Evolutionary conservation across 192 early-diverging fungal genomes (phyloP), one percentile per base, ranked within the genome.

Genomic region (Coemansia aciculifera): DNA sequence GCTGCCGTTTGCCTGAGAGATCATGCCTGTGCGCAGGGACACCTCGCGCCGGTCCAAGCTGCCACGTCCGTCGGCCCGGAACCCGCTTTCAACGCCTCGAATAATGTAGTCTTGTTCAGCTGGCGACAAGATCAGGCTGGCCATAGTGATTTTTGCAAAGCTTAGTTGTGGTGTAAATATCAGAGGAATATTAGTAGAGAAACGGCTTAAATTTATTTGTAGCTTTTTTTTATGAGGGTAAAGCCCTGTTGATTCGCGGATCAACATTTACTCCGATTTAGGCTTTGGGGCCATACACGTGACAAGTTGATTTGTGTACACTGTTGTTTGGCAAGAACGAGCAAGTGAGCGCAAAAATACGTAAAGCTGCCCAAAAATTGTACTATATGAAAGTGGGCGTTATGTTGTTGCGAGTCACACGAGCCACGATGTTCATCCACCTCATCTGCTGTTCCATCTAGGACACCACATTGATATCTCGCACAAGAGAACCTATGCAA

Each of bases 1-100:
- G 75, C 90, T 92, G 6, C 97, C 97, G 70, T 87, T 92, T 15
- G 95, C 91, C 72, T 99, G 96, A 19, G 92, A 87, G 27, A 98
- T 89, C 60, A 95, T 79, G 29, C 93, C 94, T 1, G 90, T 92
- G 74, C 94, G 93, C n/a, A 99, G 76, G 1, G 86, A 77, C 31
- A 94, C 73, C 42, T 90, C 84, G 48, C 97, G 92, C 42, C 85
- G 89, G 70, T 95, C 92, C 15, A 87, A 78, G 24, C 90, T 85
- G 40, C 81, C 74, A 27, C 97, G 93, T 1, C 97, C 97, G 71
- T 99, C 97, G 17, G 88, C 88, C 54, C 97, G 90, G 44, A 96
- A 84, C 73, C 91, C 89, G 46, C 71, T 67, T 60, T 92, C 90
- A 39, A 98, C 87, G 37, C 94, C 94, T 36, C 89, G 80, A 27